These are phyloP conservation scores for Linnemannia zychae DNA, from an alignment of 192 early-diverging fungal genomes.

Conservation along the genomic window DNA sequence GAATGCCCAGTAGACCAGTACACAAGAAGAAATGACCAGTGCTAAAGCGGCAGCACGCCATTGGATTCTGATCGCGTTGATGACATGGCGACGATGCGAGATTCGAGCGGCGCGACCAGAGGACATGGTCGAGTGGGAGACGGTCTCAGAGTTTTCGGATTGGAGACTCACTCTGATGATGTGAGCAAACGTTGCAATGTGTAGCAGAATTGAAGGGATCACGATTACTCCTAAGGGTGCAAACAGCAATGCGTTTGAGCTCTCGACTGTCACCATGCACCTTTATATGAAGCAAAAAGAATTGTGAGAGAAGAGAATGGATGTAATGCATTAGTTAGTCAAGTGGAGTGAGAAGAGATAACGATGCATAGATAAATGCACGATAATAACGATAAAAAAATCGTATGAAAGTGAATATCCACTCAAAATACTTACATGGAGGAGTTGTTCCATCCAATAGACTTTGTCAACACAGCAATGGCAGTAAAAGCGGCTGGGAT, in stretches of 20 bases:
- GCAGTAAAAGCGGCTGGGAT: constrained; percentile 52
- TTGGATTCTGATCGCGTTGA: constrained; percentile 62
- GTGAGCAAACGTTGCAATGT: constrained; percentile 61
- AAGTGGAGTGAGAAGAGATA: background rate
- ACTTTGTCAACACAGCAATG: constrained; percentile 41
- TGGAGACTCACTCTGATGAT: constrained; percentile 51
- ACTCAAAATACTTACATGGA: constrained; percentile 41
- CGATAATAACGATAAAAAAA: too few relatives aligned
- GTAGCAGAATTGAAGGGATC: constrained; percentile 53
- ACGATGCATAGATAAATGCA: too few relatives aligned
- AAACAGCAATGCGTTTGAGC: constrained; percentile 45
- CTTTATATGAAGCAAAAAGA: constrained; percentile 21
- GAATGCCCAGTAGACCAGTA: constrained; percentile 61
- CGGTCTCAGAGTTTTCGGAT: constrained; percentile 25
- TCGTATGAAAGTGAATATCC: background rate
- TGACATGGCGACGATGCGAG: constrained; percentile 55
- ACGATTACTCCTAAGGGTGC: constrained; percentile 59
- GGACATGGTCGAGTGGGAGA: constrained; percentile 23
- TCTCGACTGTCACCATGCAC: constrained; percentile 32
- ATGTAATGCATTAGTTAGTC: background rate
- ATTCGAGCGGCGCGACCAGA: constrained; percentile 21
- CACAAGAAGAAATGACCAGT: constrained; percentile 32
- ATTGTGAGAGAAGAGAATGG: constrained; percentile 21
- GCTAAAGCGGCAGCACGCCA: constrained; percentile 62
- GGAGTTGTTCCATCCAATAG: constrained; percentile 59